Conservation (phyloP, 1,139 yeast species). For the Blastobotrys elegans region DNA sequence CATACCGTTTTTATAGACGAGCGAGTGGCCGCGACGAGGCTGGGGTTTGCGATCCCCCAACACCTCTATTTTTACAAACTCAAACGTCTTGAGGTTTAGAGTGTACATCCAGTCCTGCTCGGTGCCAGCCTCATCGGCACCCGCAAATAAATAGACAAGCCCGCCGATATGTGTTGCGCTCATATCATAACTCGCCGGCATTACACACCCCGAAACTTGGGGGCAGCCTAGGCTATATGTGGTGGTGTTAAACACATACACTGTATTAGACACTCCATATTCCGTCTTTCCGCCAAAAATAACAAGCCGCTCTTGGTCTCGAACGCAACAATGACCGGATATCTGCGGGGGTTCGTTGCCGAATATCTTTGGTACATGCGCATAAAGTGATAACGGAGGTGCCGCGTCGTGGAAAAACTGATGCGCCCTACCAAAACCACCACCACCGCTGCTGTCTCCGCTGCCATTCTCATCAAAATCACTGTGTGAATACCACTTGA, state of each 20-base stretch:
- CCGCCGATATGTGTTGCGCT: slow-evolving; percentile 21
- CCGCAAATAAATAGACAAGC: slow-evolving; percentile 8
- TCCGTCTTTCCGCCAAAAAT: slow-evolving; percentile 25
- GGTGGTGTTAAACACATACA: slow-evolving; percentile 23
- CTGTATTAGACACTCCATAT: slow-evolving; percentile 17
- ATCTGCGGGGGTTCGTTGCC: slow-evolving; percentile 27
- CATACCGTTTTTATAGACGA: slow-evolving; percentile 12
- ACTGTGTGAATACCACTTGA: background rate
- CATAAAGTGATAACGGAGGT: slow-evolving; percentile 23
- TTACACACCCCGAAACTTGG: slow-evolving; percentile 16
- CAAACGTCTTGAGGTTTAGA: slow-evolving; percentile 17
- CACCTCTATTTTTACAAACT: slow-evolving; percentile 13
- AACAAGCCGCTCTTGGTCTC: slow-evolving; percentile 18
- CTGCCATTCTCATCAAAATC: background rate
- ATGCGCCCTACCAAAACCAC: no score
- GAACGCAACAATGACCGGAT: slow-evolving; percentile 22
- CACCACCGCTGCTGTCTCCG: background rate
- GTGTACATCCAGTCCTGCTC: slow-evolving; percentile 18
- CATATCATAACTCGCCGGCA: slow-evolving; percentile 21
- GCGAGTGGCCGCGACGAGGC: slow-evolving; percentile 24
- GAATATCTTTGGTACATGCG: slow-evolving; percentile 24
- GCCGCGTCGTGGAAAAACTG: slow-evolving; percentile 12
- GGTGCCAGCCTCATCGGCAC: slow-evolving; percentile 18
- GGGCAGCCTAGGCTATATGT: slow-evolving; percentile 21
- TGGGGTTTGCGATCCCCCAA: slow-evolving; percentile 15